Conservation (phyloP, 2,329 filamentous ascomycete species). For the Pestalotiopsis sp. region DNA sequence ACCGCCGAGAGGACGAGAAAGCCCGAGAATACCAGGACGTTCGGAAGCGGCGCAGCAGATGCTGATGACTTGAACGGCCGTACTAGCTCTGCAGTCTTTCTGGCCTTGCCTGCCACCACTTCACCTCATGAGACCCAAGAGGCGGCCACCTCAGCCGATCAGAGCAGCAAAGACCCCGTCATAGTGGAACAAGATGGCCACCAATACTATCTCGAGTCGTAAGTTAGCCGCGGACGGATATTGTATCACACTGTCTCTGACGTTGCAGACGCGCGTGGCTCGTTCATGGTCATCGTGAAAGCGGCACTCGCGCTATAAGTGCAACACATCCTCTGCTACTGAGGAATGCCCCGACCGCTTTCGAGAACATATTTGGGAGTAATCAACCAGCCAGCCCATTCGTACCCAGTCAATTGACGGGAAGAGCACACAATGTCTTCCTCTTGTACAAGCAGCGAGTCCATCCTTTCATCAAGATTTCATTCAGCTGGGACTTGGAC, state of each 20-base stretch:
- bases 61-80: not conserved
- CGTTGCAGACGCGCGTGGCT: not conserved
- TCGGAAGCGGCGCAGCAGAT: not conserved
- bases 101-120: not conserved
- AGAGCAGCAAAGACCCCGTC: not conserved
- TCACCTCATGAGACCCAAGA: slow-evolving; percentile 1
- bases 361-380: not conserved
- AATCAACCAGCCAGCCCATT: no score
- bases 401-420: not conserved
- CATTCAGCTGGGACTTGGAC: not conserved
- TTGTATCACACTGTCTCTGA: not conserved
- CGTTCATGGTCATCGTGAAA: not conserved
- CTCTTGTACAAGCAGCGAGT: not conserved
- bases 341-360: not conserved
- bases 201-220: slow-evolving; percentile 4
- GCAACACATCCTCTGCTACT: not conserved
- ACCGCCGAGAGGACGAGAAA: not conserved
- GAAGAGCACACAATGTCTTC: not conserved
- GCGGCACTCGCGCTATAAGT: not conserved
- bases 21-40: not conserved
- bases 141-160: not conserved
- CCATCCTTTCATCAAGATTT: not conserved
- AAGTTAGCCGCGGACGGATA: not conserved
- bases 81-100: no score
- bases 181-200: slow-evolving; percentile 1